Evolutionary conservation across 1,139 yeast species (phyloP).

Genomic region (Saccharomyces hybrid): DNA sequence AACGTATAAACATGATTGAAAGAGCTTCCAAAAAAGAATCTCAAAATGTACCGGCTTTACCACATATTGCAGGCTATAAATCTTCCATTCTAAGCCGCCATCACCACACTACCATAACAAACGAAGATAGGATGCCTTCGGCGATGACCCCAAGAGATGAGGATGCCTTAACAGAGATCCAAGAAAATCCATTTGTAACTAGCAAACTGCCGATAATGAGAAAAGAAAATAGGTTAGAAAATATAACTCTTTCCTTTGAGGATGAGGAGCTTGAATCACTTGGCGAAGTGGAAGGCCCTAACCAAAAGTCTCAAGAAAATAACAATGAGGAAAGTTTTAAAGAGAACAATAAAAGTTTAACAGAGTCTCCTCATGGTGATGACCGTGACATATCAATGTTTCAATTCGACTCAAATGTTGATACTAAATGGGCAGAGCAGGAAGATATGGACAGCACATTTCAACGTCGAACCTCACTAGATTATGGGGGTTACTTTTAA

Average conservation of each 20-base stretch:
- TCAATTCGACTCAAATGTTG: constrained; percentile 11
- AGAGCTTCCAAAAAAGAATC: constrained; percentile 17
- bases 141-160: constrained; percentile 5
- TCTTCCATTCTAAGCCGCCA: constrained; percentile 16
- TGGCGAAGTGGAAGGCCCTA: constrained; percentile 3
- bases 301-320: constrained; percentile 2
- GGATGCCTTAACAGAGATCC: neutral
- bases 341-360: neutral
- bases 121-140: neutral
- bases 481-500: constrained; percentile 13
- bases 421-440: constrained; percentile 23
- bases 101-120: constrained; percentile 1
- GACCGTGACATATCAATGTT: constrained; percentile 6
- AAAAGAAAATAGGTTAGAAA: constrained; percentile 22
- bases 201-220: constrained; percentile 23
- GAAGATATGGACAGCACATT: constrained; percentile 31
- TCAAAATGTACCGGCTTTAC: constrained; percentile 17
- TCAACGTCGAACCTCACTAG: constrained; percentile 29
- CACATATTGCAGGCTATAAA: constrained; percentile 25
- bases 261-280: constrained; percentile 3
- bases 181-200: constrained; percentile 5
- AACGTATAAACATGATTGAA: constrained; percentile 19
- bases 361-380: constrained; percentile 1
- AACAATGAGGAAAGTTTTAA: constrained; percentile 2
- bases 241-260: constrained; percentile 27